Conservation (phyloP, 805 yeast species). For the Priceomyces haplophilus region DNA sequence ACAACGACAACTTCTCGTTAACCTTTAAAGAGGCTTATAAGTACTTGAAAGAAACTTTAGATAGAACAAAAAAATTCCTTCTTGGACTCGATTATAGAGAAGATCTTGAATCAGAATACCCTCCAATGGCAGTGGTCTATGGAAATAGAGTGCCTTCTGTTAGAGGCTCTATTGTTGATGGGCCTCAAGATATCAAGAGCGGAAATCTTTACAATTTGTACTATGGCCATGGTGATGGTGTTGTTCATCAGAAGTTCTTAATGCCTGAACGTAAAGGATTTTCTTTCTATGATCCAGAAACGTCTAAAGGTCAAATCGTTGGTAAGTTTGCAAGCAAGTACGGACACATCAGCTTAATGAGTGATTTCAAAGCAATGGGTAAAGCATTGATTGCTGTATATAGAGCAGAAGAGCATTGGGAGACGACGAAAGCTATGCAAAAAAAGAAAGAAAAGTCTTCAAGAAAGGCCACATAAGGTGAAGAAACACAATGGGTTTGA, state of each 20-base stretch:
- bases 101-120: slow-evolving; percentile 50
- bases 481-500: no score
- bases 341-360: slow-evolving; percentile 80
- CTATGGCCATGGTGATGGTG: slow-evolving; percentile 94
- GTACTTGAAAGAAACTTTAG: slow-evolving; percentile 62
- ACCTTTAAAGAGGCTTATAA: slow-evolving; percentile 58
- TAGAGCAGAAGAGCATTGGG: slow-evolving; percentile 52
- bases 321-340: slow-evolving; percentile 60
- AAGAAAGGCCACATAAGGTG: no score
- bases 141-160: slow-evolving; percentile 84
- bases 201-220: slow-evolving; percentile 75
- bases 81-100: slow-evolving; percentile 54
- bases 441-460: no score
- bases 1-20: slow-evolving; percentile 14
- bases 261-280: slow-evolving; percentile 78
- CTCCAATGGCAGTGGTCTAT: slow-evolving; percentile 80
- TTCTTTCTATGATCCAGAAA: slow-evolving; percentile 22
- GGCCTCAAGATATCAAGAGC: slow-evolving; percentile 56
- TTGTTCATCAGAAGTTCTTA: slow-evolving; percentile 76
- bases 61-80: slow-evolving; percentile 55
- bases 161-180: slow-evolving; percentile 68
- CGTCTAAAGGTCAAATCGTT: slow-evolving; percentile 50
- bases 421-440: slow-evolving; percentile 6
- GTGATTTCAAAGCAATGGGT: slow-evolving; percentile 71
- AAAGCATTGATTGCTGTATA: slow-evolving; percentile 63